Base-by-base conservation (phyloP, 306 rosid genomes). In the Lithocarpus polystachyus region DNA sequence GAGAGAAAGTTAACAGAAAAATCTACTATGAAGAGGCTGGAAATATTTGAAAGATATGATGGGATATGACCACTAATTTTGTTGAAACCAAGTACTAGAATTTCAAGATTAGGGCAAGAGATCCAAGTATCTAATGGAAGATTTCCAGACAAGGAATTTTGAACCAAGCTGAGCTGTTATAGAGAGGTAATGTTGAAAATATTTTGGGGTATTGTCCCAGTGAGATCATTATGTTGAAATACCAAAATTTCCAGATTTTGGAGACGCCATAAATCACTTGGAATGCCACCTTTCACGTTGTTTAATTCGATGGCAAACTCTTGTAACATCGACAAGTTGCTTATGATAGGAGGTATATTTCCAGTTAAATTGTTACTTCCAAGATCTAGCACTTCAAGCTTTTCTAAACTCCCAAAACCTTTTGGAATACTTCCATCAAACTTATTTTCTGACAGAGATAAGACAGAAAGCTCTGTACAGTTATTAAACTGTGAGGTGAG, bases 41-140 rank as follows among this genome's bases (percentile, higher is more conserved):
- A 65, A 65, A 22, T 17, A 18, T 65, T 65, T 31, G 71, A 65
- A 65, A 65, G 71, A 31, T 1, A 6, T 0, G 71, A 31, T 29
- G 71, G 13, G 71, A 18, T 31, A 31, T 0, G 71, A 6, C 71
- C 24, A 18, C 5, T 8, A 31, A 31, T 0, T 18, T 18, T 8
- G 71, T 65, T 31, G 0, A 0, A 0, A 65, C 0, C 5, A 6
- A 65, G 10, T 0, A 0, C 0, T 20, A 65, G 2, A 31, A 2
- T 0, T 17, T 31, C 2, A 31, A 64, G 20, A 29, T 15, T 28
- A 15, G 40, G 5, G 69, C 69, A 15, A 13, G 11, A 29, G 14
- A 62, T 1, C 20, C 40, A 4, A 28, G 0, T 1, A 62, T 62
- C 20, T 5, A 15, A 62, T 28, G 69, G 69, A 64, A 64, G 22